phyloP scores from a whole-genome alignment of 139 green algal genomes.

The Coccomyxa sp. region DNA sequence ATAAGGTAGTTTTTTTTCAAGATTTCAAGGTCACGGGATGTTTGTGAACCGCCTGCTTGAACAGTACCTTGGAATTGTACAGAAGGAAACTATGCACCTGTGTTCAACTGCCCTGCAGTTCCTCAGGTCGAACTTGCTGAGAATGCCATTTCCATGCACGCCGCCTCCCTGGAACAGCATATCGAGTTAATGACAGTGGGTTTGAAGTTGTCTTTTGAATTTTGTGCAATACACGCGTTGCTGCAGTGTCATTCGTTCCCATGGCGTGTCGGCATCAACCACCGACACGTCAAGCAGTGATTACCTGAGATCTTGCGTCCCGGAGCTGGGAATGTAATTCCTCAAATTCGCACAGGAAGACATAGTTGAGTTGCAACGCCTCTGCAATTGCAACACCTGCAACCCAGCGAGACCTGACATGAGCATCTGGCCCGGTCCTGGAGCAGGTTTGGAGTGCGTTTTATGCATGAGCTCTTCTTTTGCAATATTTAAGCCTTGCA shows the following conservation, averaged over 20 bases:
- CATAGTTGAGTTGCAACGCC: slow-evolving; percentile 62
- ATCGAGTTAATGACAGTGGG: background rate
- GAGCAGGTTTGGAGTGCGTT: background rate
- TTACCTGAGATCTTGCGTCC: background rate
- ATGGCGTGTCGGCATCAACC: background rate
- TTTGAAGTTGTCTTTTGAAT: too few species aligned
- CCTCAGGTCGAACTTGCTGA: slow-evolving; percentile 62
- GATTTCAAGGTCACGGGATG: background rate
- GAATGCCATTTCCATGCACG: slow-evolving; percentile 82
- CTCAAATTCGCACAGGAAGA: slow-evolving; percentile 85
- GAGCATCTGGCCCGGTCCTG: background rate
- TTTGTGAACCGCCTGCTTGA: background rate
- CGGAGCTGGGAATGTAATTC: slow-evolving; percentile 47
- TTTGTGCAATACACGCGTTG: background rate
- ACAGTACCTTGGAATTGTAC: background rate
- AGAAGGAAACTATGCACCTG: slow-evolving; percentile 23
- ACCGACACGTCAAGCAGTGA: background rate
- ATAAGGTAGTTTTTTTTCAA: too few species aligned
- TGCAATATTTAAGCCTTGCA: background rate
- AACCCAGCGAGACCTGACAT: background rate
- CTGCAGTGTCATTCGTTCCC: background rate
- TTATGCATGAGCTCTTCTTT: background rate
- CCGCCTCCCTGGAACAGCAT: slow-evolving; percentile 64
- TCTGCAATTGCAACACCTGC: slow-evolving; percentile 61
- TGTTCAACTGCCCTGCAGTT: slow-evolving; percentile 36